A percentile compares a stretch with the other conserved stretches of the same genome.
These are phyloP conservation scores for Ilex paraguariensis DNA, from an alignment of 305 asterid genomes.

Conservation along the genomic window DNA sequence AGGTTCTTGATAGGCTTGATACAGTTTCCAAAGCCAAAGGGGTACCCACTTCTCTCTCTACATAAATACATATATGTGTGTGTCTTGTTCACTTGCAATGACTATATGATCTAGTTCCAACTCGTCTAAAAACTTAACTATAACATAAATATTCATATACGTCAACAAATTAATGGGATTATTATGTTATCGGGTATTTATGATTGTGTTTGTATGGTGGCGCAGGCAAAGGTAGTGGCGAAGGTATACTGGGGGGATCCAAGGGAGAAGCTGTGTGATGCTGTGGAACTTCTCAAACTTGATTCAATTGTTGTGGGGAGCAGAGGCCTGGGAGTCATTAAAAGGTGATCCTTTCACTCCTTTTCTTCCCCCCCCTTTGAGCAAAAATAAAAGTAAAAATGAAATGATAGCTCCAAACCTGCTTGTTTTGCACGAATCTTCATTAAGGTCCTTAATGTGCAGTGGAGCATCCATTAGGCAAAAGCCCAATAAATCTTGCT, in stretches of 20 bases:
- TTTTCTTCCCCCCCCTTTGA: background rate
- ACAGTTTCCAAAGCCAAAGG: too few relatives aligned
- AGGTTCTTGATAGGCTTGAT: slow-evolving; percentile 40
- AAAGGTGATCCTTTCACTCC: slow-evolving; percentile 41
- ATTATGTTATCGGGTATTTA: background rate
- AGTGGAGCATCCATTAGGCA: too few relatives aligned
- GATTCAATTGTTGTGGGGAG: slow-evolving; percentile 64
- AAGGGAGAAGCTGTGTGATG: slow-evolving; percentile 64
- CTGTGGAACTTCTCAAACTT: slow-evolving; percentile 60
- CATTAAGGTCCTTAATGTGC: background rate
- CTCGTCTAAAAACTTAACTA: too few relatives aligned
- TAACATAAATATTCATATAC: too few relatives aligned
- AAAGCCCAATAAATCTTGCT: too few relatives aligned
- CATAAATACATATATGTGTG: too few relatives aligned
- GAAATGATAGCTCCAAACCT: background rate
- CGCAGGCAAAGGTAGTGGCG: slow-evolving; percentile 53
- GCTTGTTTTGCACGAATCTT: background rate
- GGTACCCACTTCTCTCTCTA: too few relatives aligned
- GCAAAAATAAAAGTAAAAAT: too few relatives aligned
- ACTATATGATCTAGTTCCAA: too few relatives aligned
- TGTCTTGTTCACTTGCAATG: too few relatives aligned
- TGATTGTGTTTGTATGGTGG: background rate
- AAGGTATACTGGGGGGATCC: slow-evolving; percentile 92
- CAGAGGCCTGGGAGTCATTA: slow-evolving; percentile 63
- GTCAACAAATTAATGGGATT: background rate